phyloP scores from a whole-genome alignment of 164 flowering plant species.

The Tetracentron sinense region DNA sequence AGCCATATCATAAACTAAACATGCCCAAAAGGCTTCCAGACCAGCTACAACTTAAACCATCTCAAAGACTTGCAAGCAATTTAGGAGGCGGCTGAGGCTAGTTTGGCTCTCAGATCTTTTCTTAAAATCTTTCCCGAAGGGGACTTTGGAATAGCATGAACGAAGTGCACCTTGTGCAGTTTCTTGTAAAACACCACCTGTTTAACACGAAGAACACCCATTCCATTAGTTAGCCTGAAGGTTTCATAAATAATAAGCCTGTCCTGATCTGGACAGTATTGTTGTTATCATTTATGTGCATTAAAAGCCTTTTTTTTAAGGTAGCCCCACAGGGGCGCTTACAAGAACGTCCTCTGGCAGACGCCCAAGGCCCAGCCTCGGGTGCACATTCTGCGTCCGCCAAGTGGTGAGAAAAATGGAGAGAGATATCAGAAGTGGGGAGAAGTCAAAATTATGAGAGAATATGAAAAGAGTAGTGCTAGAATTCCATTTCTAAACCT shows the following conservation, averaged over 20 bases:
- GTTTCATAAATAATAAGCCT: not conserved
- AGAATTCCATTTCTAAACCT: no score
- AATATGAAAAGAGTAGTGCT: no score
- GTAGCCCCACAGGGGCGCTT: no score
- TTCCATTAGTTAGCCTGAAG: not conserved
- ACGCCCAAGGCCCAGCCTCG: no score
- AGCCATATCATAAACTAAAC: not conserved
- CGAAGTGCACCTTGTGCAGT: conserved; percentile 64
- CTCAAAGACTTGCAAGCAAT: not conserved
- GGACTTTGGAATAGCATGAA: conserved; percentile 73
- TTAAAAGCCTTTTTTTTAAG: no score
- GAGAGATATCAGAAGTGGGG: no score
- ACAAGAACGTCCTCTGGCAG: no score
- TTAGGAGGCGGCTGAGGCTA: conserved; percentile 22
- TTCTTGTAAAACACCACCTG: conserved; percentile 90
- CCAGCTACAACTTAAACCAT: not conserved
- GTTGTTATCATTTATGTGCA: no score
- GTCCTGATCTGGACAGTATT: no score
- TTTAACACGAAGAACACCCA: not conserved
- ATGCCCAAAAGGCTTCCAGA: not conserved
- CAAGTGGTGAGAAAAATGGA: no score
- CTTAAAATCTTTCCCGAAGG: conserved; percentile 79
- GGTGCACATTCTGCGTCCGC: no score
- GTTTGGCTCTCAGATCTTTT: conserved; percentile 72
- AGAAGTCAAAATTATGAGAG: no score